Evolutionary conservation across 2,329 filamentous ascomycete species (phyloP).

Genomic region (Neonectria hederae): DNA sequence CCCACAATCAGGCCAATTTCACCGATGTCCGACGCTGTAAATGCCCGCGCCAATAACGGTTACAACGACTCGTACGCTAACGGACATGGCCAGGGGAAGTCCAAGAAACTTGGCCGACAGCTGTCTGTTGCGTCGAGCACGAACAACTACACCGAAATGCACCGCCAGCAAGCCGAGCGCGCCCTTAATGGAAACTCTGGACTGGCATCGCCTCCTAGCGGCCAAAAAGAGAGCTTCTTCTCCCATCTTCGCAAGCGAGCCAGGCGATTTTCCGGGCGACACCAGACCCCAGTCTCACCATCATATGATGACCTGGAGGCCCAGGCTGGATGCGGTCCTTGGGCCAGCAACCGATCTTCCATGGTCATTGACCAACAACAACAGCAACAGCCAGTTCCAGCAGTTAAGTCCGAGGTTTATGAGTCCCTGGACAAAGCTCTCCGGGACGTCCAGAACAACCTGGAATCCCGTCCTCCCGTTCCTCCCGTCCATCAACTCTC

Average conservation of each 20-base stretch:
- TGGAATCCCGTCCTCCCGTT: slow-evolving; percentile 58
- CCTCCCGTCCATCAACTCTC: slow-evolving; percentile 63
- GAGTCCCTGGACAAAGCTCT: slow-evolving; percentile 69
- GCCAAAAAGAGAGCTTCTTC: slow-evolving; percentile 96
- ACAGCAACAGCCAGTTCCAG: slow-evolving; percentile 57
- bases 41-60: slow-evolving; percentile 82
- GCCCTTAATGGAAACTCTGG: slow-evolving; percentile 85
- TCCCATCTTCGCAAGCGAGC: slow-evolving; percentile 95
- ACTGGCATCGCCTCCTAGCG: slow-evolving; percentile 78
- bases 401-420: slow-evolving; percentile 64
- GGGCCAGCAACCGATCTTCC: slow-evolving; percentile 86
- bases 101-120: slow-evolving; percentile 94
- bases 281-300: slow-evolving; percentile 82
- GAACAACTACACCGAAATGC: slow-evolving; percentile 90
- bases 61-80: slow-evolving; percentile 57
- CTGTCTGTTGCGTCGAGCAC: slow-evolving; percentile 90
- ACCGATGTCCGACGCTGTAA: slow-evolving; percentile 93
- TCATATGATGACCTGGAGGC: slow-evolving; percentile 88
- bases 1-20: slow-evolving; percentile 95
- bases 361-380: slow-evolving; percentile 75
- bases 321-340: slow-evolving; percentile 90
- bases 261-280: slow-evolving; percentile 88
- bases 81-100: slow-evolving; percentile 67
- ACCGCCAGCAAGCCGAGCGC: slow-evolving; percentile 90
- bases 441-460: slow-evolving; percentile 61